phyloP scores from a whole-genome alignment of 2,329 filamentous ascomycete species.

The Fusarium armeniacum region DNA sequence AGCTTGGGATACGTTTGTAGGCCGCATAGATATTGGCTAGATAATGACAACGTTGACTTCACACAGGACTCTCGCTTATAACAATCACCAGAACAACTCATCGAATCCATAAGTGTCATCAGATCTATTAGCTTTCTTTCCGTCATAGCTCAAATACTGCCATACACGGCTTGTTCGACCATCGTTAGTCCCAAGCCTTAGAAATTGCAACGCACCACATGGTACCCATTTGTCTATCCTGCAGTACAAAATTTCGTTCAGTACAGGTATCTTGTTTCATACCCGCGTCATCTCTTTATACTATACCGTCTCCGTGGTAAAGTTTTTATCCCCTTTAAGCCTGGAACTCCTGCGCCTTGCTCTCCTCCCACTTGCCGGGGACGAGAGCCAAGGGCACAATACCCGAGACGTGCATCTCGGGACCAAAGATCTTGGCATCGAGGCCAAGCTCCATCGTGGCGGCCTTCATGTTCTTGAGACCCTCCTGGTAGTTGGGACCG shows the following conservation, averaged over 20 bases:
- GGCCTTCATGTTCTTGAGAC: conserved; percentile 99
- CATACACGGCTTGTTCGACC: conserved; percentile 48
- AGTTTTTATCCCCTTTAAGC: conserved; percentile 56
- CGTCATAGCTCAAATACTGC: conserved; percentile 51
- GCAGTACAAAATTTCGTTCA: conserved; percentile 54
- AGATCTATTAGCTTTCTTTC: conserved; percentile 52
- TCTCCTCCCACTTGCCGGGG: conserved; percentile 73
- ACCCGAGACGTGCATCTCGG: conserved; percentile 96
- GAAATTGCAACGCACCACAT: conserved; percentile 48
- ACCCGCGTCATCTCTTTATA: conserved; percentile 45
- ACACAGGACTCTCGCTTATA: not conserved
- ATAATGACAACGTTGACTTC: not conserved
- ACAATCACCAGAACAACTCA: conserved; percentile 4
- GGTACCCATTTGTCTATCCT: conserved; percentile 52
- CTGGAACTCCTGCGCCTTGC: conserved; percentile 72
- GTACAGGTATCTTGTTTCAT: conserved; percentile 42
- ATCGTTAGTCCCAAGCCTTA: conserved; percentile 43
- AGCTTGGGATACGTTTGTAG: not conserved
- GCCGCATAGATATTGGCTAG: not conserved
- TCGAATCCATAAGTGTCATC: conserved; percentile 44
- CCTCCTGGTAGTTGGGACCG: conserved; percentile 98
- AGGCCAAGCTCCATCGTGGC: conserved; percentile 94
- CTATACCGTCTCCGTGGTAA: conserved; percentile 26
- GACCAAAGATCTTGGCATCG: conserved; percentile 73
- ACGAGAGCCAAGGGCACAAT: conserved; percentile 93